These are phyloP conservation scores for Leucaena leucocephala DNA, from an alignment of 306 rosid species.

Conservation along the genomic window DNA sequence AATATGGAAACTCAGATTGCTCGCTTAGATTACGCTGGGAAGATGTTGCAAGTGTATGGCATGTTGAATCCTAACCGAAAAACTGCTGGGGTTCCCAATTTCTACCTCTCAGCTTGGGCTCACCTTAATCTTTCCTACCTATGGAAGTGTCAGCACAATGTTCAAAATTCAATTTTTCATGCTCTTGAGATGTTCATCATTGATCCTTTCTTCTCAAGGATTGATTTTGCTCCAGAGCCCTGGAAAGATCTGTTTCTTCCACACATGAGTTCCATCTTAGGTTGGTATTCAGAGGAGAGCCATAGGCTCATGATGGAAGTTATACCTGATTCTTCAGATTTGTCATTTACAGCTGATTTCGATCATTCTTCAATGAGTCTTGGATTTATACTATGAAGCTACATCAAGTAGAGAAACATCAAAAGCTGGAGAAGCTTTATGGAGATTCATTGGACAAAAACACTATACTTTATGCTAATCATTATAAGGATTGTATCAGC, in stretches of 20 bases:
- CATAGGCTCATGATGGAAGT: slow-evolving; percentile 80
- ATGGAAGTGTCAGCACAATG: slow-evolving; percentile 70
- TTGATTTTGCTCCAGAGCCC: slow-evolving; percentile 89
- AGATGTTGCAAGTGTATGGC: slow-evolving; percentile 93
- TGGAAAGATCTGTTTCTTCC: slow-evolving; percentile 85
- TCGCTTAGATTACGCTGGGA: slow-evolving; percentile 77
- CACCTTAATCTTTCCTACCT: slow-evolving; percentile 77
- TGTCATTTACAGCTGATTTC: slow-evolving; percentile 79
- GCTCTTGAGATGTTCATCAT: slow-evolving; percentile 78
- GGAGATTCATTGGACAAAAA: slow-evolving; percentile 83
- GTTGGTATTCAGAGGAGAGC: slow-evolving; percentile 93
- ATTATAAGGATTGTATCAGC: slow-evolving; percentile 74
- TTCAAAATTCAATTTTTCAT: slow-evolving; percentile 61
- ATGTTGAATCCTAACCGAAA: slow-evolving; percentile 71
- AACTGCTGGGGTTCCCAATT: slow-evolving; percentile 94
- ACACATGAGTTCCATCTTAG: slow-evolving; percentile 82
- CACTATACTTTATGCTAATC: slow-evolving; percentile 75
- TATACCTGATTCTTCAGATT: slow-evolving; percentile 72
- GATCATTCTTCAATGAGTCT: slow-evolving; percentile 83
- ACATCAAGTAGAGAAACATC: slow-evolving; percentile 69
- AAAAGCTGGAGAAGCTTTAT: slow-evolving; percentile 78
- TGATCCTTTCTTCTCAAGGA: slow-evolving; percentile 82
- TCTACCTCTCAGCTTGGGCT: slow-evolving; percentile 94
- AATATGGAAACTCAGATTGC: slow-evolving; percentile 89
- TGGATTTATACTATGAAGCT: slow-evolving; percentile 71